Evolutionary conservation across 2,329 filamentous ascomycete species (phyloP), one percentile per base, ranked within the genome.

Genomic region (Aureobasidium sp.): DNA sequence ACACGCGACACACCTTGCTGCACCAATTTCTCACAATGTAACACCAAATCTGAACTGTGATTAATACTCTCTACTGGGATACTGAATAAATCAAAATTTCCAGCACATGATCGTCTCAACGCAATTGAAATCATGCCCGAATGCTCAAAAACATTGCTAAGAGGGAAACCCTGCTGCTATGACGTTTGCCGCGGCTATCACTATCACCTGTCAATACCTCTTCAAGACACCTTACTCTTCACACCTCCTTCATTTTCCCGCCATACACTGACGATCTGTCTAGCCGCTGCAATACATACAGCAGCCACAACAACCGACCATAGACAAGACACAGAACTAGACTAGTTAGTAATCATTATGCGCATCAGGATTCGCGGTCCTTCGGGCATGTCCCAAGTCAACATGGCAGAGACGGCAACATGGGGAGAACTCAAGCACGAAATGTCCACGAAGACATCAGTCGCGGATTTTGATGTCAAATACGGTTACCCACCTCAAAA

Each of bases 401-500:
- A 83, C 16, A 77, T 96, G 32, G 78, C 85, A 37, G 86, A 91
- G 60, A 77, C 83, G 64, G 87, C 89, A 58, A 88, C 84, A 3
- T 81, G 90, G 48, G 76, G 76, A 50, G 79, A 86, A 59, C 78
- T 92, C 1, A 77, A 86, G 50, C 71, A 79, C 4, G 78, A 83
- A 53, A 85, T 92, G 68, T 80, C 79, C 57, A 76, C 82, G 54
- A 83, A 84, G 69, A 90, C 89, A 1, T 83, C 83, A 5, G 79
- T 93, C 16, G 69, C 78, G 7, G 78, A 79, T 15, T 91, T 92
- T 69, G 83, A 88, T 47, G 78, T 96, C 65, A 96, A 94, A 78
- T 90, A 88, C 75, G 91, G 91, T 37, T 96, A 89, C 68, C 93
- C 93, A 0, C 86, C 90, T 29, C 85, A 87, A 69, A 78, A 84